Evolutionary conservation across 257 asterid species (phyloP).

Genomic region (Solanum lycopersicoides): DNA sequence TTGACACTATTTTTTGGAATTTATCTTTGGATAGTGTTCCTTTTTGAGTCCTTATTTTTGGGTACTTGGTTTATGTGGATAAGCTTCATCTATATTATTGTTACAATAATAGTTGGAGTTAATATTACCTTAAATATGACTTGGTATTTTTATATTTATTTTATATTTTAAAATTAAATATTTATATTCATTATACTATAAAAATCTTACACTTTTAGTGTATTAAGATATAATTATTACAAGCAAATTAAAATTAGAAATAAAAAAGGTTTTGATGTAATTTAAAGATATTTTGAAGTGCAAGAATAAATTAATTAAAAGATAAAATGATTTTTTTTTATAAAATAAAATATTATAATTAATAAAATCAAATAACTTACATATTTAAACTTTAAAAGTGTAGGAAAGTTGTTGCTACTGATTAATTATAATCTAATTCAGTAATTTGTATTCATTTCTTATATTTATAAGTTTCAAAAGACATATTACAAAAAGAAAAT

Average conservation of each 20-base stretch:
- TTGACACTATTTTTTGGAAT: background rate
- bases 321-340: too few species aligned
- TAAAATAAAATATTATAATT: too few species aligned
- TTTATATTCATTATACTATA: background rate
- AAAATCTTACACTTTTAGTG: background rate
- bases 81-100: background rate
- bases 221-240: background rate
- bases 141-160: background rate
- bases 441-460: too few species aligned
- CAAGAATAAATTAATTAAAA: too few species aligned
- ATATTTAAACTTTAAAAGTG: too few species aligned
- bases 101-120: background rate
- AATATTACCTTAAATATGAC: background rate
- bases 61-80: background rate
- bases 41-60: background rate
- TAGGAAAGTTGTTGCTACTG: too few species aligned
- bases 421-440: too few species aligned
- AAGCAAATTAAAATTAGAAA: background rate
- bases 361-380: too few species aligned
- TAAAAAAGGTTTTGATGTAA: too few species aligned
- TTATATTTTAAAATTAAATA: background rate
- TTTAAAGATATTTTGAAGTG: too few species aligned
- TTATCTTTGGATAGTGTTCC: background rate
- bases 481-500: too few species aligned
- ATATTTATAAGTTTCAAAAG: too few species aligned